Evolutionary conservation across 768 basidiomycete genomes (phyloP).

Genomic region (Epithele typhae): DNA sequence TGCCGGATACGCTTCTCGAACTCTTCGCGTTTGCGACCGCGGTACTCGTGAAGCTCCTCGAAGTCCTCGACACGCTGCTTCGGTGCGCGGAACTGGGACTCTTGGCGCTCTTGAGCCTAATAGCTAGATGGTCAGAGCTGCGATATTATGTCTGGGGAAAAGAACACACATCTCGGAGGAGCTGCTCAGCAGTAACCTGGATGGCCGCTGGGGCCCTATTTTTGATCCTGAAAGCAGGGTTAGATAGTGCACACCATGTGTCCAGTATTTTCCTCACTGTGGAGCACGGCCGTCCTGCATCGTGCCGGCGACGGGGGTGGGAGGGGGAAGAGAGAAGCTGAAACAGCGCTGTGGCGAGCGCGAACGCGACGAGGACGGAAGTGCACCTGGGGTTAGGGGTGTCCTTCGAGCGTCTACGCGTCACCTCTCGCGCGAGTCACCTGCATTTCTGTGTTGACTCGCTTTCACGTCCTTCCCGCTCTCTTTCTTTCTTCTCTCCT

Average conservation of each 20-base stretch:
- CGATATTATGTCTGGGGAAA: background rate
- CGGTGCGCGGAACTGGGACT: slow-evolving; percentile 85
- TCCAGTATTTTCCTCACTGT: too few species aligned
- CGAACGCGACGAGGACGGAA: too few species aligned
- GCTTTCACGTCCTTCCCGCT: background rate
- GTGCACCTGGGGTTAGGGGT: too few species aligned
- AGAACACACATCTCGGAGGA: slow-evolving; percentile 77
- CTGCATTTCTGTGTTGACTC: background rate
- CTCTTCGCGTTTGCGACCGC: slow-evolving; percentile 87
- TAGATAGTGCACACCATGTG: background rate
- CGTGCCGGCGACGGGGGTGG: background rate
- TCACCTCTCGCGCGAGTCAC: background rate
- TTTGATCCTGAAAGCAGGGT: slow-evolving; percentile 60
- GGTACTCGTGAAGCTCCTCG: slow-evolving; percentile 86
- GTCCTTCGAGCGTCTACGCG: background rate
- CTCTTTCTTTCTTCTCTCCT: background rate
- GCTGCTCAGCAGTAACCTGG: slow-evolving; percentile 97
- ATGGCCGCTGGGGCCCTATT: slow-evolving; percentile 94
- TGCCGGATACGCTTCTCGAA: slow-evolving; percentile 86
- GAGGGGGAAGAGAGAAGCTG: too few species aligned
- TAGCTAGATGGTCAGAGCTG: slow-evolving; percentile 1
- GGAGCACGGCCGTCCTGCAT: slow-evolving; percentile 85
- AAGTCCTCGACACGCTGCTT: slow-evolving; percentile 96
- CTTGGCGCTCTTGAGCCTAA: slow-evolving; percentile 96
- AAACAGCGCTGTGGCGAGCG: too few species aligned